phyloP scores from a whole-genome alignment of 2,329 filamentous ascomycete genomes.

The Sphaerulina populicola region DNA sequence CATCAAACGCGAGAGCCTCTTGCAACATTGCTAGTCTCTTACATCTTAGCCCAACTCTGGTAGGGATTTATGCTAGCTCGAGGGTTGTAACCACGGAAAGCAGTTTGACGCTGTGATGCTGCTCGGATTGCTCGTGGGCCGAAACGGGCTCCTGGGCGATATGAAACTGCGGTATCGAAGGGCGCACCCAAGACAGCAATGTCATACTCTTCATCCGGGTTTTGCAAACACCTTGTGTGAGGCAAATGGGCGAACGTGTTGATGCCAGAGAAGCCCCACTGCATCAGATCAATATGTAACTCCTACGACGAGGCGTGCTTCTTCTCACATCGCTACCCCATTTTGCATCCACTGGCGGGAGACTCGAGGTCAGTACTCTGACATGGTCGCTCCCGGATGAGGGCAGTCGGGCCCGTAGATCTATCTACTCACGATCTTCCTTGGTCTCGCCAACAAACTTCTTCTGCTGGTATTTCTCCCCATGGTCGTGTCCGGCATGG shows the following conservation, averaged over 20 bases:
- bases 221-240: slow-evolving; percentile 42
- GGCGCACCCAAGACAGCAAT: slow-evolving; percentile 45
- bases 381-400: too few species aligned
- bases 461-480: slow-evolving; percentile 16
- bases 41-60: slow-evolving; percentile 56
- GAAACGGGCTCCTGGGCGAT: slow-evolving; percentile 54
- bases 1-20: too few species aligned
- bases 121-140: slow-evolving; percentile 81
- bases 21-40: too few species aligned
- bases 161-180: slow-evolving; percentile 44
- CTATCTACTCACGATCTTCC: slow-evolving; percentile 15
- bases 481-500: slow-evolving; percentile 16
- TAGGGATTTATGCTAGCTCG: slow-evolving; percentile 80
- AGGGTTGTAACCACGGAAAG: slow-evolving; percentile 73
- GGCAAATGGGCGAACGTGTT: slow-evolving; percentile 40
- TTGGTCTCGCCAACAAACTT: slow-evolving; percentile 24
- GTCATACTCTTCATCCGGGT: slow-evolving; percentile 39
- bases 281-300: background rate
- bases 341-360: slow-evolving; percentile 21
- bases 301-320: background rate
- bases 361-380: background rate
- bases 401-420: too few species aligned
- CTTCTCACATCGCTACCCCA: slow-evolving; percentile 24
- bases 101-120: slow-evolving; percentile 71
- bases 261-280: slow-evolving; percentile 33